A percentile compares a stretch with the other conserved stretches of the same genome.
Conservation (phyloP, 2,329 filamentous ascomycete genomes). For the Ophiostoma sp. region DNA sequence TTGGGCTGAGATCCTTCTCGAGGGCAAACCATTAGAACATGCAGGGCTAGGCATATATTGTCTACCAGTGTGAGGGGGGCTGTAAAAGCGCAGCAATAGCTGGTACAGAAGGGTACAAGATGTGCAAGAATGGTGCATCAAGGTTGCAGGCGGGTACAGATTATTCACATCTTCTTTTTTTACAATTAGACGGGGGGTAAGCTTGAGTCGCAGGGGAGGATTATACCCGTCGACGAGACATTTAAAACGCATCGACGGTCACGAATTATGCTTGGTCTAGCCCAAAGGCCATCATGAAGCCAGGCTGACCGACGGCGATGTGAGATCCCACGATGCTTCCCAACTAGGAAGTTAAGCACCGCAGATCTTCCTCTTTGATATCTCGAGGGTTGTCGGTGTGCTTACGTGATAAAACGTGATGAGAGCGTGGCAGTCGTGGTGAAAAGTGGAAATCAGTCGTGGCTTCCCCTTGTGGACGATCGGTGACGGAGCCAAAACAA, state of each 20-base stretch:
- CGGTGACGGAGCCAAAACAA: neutral
- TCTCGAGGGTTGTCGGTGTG: neutral
- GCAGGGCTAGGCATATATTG: neutral
- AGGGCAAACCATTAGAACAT: neutral
- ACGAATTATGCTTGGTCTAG: neutral
- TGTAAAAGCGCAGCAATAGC: neutral
- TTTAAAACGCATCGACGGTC: neutral
- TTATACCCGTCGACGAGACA: neutral
- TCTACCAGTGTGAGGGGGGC: neutral
- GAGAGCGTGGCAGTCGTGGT: neutral
- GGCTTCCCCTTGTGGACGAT: neutral
- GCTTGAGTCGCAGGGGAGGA: neutral
- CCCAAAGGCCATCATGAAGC: neutral
- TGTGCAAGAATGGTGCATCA: neutral
- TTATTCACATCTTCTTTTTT: neutral
- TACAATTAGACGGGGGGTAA: no score
- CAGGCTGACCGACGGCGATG: neutral
- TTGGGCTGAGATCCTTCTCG: neutral
- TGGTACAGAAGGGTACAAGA: neutral
- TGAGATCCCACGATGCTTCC: constrained; percentile 1
- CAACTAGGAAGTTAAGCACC: neutral
- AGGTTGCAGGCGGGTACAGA: neutral
- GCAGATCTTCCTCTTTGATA: neutral
- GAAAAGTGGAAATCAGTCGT: neutral
- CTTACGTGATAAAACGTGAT: constrained; percentile 8